A percentile compares a stretch with the other conserved stretches of the same genome.
phyloP scores from a whole-genome alignment of 2,329 filamentous ascomycete genomes.

The Exophiala alcalophila region DNA sequence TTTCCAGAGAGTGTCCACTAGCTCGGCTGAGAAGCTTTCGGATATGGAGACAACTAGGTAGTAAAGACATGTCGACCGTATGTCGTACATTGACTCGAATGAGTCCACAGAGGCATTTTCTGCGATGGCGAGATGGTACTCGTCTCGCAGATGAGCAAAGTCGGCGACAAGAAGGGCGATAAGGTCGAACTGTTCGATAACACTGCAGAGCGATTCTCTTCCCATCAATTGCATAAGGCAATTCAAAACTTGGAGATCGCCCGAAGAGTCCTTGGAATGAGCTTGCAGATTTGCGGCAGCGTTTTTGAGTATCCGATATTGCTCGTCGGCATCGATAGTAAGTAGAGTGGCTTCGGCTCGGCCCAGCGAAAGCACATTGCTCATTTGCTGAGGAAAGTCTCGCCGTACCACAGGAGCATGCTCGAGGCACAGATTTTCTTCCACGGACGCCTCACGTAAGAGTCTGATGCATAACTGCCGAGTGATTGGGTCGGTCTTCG shows the following conservation, averaged over 20 bases:
- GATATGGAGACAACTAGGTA: conserved; percentile 49
- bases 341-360: conserved; percentile 4
- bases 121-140: conserved; percentile 8
- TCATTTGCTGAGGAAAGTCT: conserved; percentile 22
- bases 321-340: conserved; percentile 17
- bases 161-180: conserved; percentile 18
- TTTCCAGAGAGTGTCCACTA: conserved; percentile 67
- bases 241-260: conserved; percentile 20
- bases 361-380: conserved; percentile 15
- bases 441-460: conserved; percentile 67
- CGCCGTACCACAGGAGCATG: conserved; percentile 32
- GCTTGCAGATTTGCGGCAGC: conserved; percentile 13
- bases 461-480: conserved; percentile 61
- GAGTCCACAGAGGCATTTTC: conserved; percentile 7
- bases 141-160: conserved; percentile 15
- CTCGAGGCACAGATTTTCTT: conserved; percentile 53
- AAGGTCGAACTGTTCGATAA: conserved; percentile 18
- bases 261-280: conserved; percentile 18
- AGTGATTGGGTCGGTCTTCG: conserved; percentile 18
- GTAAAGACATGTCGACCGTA: conserved; percentile 11
- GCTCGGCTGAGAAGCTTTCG: conserved; percentile 58
- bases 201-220: not conserved
- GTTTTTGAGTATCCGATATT: conserved; percentile 14
- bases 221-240: conserved; percentile 13
- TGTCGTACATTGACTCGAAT: conserved; percentile 22